Evolutionary conservation across 2,329 filamentous ascomycete genomes (phyloP).

Genomic region (Colletotrichum simmondsii): DNA sequence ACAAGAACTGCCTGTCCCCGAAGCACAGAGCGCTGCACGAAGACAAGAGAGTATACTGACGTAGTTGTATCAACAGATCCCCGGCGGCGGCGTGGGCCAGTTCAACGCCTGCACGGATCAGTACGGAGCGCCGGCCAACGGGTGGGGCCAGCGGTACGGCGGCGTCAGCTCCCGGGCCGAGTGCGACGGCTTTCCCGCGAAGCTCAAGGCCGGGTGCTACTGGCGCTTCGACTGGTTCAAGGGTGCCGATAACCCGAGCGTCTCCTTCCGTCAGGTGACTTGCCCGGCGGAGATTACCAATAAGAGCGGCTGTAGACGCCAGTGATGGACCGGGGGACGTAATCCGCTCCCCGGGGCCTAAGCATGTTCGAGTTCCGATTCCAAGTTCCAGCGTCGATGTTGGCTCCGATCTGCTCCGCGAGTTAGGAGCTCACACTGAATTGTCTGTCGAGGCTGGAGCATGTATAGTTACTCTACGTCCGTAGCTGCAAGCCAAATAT

Average conservation of each 20-base stretch:
- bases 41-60: not conserved
- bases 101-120: conserved; percentile 57
- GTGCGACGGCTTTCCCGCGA: conserved; percentile 63
- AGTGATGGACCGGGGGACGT: conserved; percentile 18
- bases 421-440: not conserved
- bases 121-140: conserved; percentile 56
- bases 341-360: not conserved
- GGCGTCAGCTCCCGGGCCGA: conserved; percentile 62
- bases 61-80: conserved; percentile 44
- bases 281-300: conserved; percentile 62
- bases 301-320: conserved; percentile 49
- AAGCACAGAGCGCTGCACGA: no score
- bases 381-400: not conserved
- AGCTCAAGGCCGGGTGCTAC: conserved; percentile 67
- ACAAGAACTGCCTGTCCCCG: not conserved
- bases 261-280: conserved; percentile 65
- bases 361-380: not conserved
- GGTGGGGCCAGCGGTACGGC: conserved; percentile 69
- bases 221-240: conserved; percentile 75
- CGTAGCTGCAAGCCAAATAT: not conserved
- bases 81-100: conserved; percentile 64
- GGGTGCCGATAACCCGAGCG: conserved; percentile 66
- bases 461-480: not conserved
- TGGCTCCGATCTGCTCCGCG: not conserved
- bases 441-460: not conserved